phyloP scores from a whole-genome alignment of 1,284 basidiomycete species.

The Boletus sp. region DNA sequence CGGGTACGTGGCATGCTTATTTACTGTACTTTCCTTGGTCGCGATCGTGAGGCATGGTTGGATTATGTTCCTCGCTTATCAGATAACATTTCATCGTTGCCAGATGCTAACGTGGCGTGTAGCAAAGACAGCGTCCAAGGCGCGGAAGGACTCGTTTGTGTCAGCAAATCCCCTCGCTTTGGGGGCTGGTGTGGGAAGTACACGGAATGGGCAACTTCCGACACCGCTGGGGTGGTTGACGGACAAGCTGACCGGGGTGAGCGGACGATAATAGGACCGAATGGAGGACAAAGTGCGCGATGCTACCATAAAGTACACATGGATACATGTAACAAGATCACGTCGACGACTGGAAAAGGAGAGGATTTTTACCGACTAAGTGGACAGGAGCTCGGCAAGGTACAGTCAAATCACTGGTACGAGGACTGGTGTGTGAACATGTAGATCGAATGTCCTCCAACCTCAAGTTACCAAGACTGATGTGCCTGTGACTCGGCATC shows the following conservation, averaged over 20 bases:
- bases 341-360: neutral
- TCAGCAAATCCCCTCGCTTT: conserved; percentile 75
- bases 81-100: conserved; percentile 3
- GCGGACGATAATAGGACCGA: conserved; percentile 21
- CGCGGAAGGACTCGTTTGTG: conserved; percentile 69
- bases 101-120: conserved; percentile 14
- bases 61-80: conserved; percentile 1
- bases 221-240: conserved; percentile 78
- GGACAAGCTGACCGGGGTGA: conserved; percentile 61
- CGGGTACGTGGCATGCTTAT: conserved; percentile 50
- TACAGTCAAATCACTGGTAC: too few species aligned
- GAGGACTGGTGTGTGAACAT: neutral
- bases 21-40: neutral
- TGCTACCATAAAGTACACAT: neutral
- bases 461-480: conserved; percentile 27
- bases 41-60: neutral
- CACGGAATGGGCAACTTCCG: conserved; percentile 57
- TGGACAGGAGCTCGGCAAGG: neutral
- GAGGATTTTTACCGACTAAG: conserved; percentile 1
- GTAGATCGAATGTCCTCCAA: neutral
- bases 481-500: conserved; percentile 22
- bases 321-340: conserved; percentile 2
- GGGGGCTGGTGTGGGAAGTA: conserved; percentile 52
- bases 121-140: conserved; percentile 67
- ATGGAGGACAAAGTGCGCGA: neutral